Evolutionary conservation across 129 eudicot species (phyloP), one percentile per base, ranked within the genome.

Genomic region (Escallonia herrerae): DNA sequence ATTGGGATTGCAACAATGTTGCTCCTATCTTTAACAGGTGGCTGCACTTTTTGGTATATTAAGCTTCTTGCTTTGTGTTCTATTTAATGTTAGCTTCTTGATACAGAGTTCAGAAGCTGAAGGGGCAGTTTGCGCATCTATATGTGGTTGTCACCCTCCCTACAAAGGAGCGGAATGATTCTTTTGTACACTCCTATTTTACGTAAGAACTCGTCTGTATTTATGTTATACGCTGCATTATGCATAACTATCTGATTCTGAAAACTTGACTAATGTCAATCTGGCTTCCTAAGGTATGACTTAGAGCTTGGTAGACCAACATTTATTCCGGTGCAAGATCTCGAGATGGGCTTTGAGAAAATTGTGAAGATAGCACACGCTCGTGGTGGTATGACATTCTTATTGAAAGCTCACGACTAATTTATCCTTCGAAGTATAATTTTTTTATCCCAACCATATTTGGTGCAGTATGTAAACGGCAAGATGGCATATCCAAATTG

Each of bases 301-400:
- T 69, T 82, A 85, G 79, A 72, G 78, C 64, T 89, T 55, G 94
- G 99, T 59, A 89, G 66, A 75, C 97, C 99, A 40, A 74, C 89
- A 48, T 89, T 94, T 65, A 68, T 94, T 65, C 90, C 94, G 43
- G 99, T 75, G 49, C 79, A 73, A 55, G 94, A 89, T 72, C 70
- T 82, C 53, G 97, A 89, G 79, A 89, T 86, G 97, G 99, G 99
- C 40, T 94, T 94, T 60, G 94, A 94, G 82, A 86, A 84, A 70
- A 86, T 94, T 65, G 90, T 86, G 63, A 94, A 89, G 79, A 75
- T 94, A 79, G 93, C 93, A 54, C 97, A 80, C 78, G 91, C 95
- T 60, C 99, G 90, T 76, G 99, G 99, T 40, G 97, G 97, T 94
- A 83, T 76, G 72, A 8, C 10, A 8, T 13, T 50, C 7, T 58